Evolutionary conservation across 2,329 filamentous ascomycete species (phyloP), one percentile per base, ranked within the genome.

Genomic region (Alternaria sp.): DNA sequence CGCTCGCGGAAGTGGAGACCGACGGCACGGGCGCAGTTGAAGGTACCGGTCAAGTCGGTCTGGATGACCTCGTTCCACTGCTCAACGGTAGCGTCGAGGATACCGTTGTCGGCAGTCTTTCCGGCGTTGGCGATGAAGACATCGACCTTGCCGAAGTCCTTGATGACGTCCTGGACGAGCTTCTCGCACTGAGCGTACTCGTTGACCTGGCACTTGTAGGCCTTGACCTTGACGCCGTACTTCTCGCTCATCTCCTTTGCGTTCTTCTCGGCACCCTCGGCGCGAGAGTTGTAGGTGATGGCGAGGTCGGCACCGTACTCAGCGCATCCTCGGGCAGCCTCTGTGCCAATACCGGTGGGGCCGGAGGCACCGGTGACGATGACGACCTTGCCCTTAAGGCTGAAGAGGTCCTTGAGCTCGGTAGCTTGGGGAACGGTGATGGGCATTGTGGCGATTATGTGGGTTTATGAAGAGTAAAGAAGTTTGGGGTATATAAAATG

Each of bases 1-100:
- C 86, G 85, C 80, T 89, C 81, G 79, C 88, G 88, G 85, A 90
- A 90, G 80, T 95, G 90, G 57, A 89, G 86, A 34, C 93, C 94
- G n/a, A 92, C 92, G 20, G 92, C 92, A 82, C 94, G 92, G 27
- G 93, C 92, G 65, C 92, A 96, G 84, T 92, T 94, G 80, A 91
- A 93, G 40, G 90, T 90, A 12, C 93, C 94, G n/a, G 89, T 95
- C 69, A 97, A 85, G 80, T 97, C 96, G 73, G 94, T 90, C 71
- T 91, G 87, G 79, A 97, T 85, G 83, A 97, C 92, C 78, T 89
- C 86, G 76, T 93, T 88, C 75, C 88, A 88, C 75, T 92, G 91
- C 74, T 90, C 85, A 22, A 91, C 87, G 25, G 87, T 86, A 74
- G 87, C 88, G 64, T 92, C 90, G 50, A 92, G 82, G 73, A 92